These are phyloP conservation scores for Euphrasia confusa DNA, from an alignment of 257 asterid species.

Conservation along the genomic window DNA sequence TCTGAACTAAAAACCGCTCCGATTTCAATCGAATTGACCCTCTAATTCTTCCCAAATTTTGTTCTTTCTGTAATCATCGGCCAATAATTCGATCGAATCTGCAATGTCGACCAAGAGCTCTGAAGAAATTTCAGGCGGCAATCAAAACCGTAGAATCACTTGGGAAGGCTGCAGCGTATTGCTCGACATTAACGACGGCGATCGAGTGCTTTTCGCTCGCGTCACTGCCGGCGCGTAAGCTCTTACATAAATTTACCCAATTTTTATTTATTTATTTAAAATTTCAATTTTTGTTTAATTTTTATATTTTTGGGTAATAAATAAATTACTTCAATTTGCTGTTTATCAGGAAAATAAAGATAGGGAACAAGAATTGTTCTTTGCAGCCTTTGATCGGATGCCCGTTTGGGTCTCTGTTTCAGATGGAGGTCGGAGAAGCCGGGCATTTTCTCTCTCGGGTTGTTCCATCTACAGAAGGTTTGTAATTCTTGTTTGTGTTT, in stretches of 20 bases:
- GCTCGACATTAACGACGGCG: conserved; percentile 96
- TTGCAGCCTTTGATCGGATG: conserved; percentile 84
- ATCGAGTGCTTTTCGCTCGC: conserved; percentile 87
- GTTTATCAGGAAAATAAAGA: conserved; percentile 59
- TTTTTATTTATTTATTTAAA: too few species aligned
- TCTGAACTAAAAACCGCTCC: conserved; percentile 26
- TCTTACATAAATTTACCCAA: background rate
- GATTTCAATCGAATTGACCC: conserved; percentile 13
- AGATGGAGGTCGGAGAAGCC: conserved; percentile 61
- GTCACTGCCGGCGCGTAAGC: conserved; percentile 82
- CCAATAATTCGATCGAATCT: background rate
- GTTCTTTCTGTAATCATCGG: background rate
- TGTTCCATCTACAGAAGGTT: conserved; percentile 55
- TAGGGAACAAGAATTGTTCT: conserved; percentile 71
- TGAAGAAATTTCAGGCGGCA: conserved; percentile 27
- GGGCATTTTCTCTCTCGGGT: conserved; percentile 66
- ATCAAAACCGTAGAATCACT: conserved; percentile 51
- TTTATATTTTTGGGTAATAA: background rate
- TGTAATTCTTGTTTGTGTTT: background rate
- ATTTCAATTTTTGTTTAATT: background rate
- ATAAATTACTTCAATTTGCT: conserved; percentile 4
- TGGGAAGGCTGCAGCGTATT: conserved; percentile 96
- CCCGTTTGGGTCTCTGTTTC: conserved; percentile 78
- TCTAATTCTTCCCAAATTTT: background rate
- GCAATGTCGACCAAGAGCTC: conserved; percentile 36